Evolutionary conservation across 106 monocot genomes (phyloP).

Genomic region (Chionographis japonica): DNA sequence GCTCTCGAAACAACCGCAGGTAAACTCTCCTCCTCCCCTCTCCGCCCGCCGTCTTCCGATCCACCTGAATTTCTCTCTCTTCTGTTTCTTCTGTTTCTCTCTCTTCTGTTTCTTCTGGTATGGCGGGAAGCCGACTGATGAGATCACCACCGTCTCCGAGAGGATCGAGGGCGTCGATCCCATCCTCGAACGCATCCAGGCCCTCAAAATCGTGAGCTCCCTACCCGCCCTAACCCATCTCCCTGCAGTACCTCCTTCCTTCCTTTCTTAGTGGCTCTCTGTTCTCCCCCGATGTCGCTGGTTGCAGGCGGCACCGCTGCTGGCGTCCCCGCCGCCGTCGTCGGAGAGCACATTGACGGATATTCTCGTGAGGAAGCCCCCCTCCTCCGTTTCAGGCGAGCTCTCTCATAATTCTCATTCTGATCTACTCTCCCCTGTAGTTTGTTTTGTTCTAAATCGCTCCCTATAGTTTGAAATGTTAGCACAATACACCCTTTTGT

Average conservation of each 20-base stretch:
- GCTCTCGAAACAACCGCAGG: slow-evolving; percentile 3
- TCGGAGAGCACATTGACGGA: slow-evolving; percentile 70
- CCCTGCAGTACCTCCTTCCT: not conserved
- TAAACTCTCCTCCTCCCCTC: not conserved
- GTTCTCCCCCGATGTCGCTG: not conserved
- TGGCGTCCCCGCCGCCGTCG: slow-evolving; percentile 40
- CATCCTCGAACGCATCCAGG: slow-evolving; percentile 43
- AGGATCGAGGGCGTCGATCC: slow-evolving; percentile 64
- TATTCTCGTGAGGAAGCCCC: slow-evolving; percentile 68
- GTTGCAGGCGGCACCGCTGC: slow-evolving; percentile 60
- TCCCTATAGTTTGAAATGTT: too few relatives aligned
- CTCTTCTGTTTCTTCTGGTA: not conserved
- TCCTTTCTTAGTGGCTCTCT: not conserved
- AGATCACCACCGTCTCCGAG: slow-evolving; percentile 80
- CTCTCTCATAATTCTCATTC: too few relatives aligned
- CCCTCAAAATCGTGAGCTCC: slow-evolving; percentile 58
- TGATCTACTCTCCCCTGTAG: too few relatives aligned
- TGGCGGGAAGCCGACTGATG: slow-evolving; percentile 31
- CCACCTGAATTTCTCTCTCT: not conserved
- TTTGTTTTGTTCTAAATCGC: too few relatives aligned
- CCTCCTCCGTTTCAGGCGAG: slow-evolving; percentile 24
- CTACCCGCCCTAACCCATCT: not conserved
- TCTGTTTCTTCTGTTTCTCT: not conserved
- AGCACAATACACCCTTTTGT: too few relatives aligned
- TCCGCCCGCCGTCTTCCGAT: not conserved